phyloP scores from a whole-genome alignment of 768 basidiomycete species.

The Lactarius quietus region DNA sequence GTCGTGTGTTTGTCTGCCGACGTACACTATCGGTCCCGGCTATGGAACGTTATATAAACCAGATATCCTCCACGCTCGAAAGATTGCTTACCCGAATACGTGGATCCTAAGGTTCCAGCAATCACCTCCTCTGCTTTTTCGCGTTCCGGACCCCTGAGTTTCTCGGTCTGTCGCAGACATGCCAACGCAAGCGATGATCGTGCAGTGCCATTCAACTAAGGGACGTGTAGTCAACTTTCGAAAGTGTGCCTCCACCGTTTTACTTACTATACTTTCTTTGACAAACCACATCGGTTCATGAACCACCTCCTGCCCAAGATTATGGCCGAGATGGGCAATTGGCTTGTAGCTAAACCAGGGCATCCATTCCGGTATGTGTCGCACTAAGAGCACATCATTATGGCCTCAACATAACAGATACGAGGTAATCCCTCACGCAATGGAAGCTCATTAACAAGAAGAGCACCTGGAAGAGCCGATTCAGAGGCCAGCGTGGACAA shows the following conservation, averaged over 20 bases:
- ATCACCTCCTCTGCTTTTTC: neutral
- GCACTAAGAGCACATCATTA: neutral
- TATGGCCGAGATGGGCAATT: conserved; percentile 3
- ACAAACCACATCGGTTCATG: conserved; percentile 11
- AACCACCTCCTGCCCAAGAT: conserved; percentile 1
- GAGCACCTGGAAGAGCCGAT: conserved; percentile 1
- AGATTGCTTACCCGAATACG: conserved; percentile 5
- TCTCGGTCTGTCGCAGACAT: conserved; percentile 5
- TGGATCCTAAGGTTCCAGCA: neutral
- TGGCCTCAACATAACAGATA: neutral
- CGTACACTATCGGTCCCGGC: conserved; percentile 13
- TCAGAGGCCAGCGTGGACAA: neutral
- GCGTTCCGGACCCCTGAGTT: neutral
- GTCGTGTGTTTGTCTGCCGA: no score
- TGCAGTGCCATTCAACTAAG: conserved; percentile 8
- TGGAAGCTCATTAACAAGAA: conserved; percentile 20
- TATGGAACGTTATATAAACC: neutral
- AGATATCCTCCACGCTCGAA: neutral
- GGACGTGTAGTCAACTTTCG: neutral
- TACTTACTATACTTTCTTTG: conserved; percentile 13
- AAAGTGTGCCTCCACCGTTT: neutral
- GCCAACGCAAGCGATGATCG: conserved; percentile 9
- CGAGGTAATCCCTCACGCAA: neutral
- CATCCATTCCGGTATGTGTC: conserved; percentile 11
- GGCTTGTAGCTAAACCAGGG: conserved; percentile 14